Evolutionary conservation across 129 eudicot genomes (phyloP).

Genomic region (Kitagawia praeruptora): DNA sequence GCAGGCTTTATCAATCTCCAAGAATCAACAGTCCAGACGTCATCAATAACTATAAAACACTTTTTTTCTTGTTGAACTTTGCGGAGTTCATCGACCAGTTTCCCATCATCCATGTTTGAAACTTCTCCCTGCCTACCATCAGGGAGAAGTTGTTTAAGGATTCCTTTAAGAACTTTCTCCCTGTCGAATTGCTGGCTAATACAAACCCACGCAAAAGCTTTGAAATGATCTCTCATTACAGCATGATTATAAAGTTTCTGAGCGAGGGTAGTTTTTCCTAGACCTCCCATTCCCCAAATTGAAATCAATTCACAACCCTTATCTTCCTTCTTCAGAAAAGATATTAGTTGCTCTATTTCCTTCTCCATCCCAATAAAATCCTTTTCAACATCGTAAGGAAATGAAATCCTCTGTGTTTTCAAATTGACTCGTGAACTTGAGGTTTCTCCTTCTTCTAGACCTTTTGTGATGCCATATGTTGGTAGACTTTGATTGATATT

Average conservation of each 20-base stretch:
- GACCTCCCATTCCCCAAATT: conserved; percentile 10
- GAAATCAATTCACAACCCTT: neutral
- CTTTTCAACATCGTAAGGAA: neutral
- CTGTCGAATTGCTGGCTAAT: neutral
- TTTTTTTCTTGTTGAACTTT: neutral
- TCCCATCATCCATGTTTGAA: neutral
- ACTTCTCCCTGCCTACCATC: neutral
- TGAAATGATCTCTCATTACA: neutral
- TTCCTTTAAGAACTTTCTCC: neutral
- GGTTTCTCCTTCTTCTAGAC: too few species aligned
- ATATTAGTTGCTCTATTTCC: neutral
- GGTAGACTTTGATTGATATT: neutral
- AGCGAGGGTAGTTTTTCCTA: too few species aligned
- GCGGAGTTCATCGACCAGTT: neutral
- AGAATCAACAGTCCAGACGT: too few species aligned
- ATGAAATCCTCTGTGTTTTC: neutral
- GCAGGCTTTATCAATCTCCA: neutral
- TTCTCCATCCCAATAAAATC: conserved; percentile 16
- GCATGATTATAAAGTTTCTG: neutral
- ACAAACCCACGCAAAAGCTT: conserved; percentile 8
- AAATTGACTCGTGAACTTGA: too few species aligned
- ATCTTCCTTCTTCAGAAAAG: neutral
- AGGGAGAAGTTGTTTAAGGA: conserved; percentile 2
- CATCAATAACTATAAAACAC: too few species aligned
- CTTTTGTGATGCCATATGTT: too few species aligned